Conservation (phyloP, 805 yeast genomes). For the Candida parachauliodes region DNA sequence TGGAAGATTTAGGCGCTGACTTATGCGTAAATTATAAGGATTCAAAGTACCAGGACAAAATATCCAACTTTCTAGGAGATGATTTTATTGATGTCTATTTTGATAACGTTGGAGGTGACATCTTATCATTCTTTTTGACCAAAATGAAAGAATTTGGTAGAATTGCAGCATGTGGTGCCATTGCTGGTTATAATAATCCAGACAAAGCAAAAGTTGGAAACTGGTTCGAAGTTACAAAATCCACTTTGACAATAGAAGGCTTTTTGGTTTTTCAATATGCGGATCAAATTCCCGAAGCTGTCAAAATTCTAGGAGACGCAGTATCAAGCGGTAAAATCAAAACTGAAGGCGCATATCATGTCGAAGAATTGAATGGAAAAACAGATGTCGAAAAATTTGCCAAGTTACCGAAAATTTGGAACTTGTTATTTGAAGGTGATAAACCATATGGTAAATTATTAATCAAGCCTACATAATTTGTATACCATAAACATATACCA, state of each 20-base stretch:
- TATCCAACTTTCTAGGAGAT: conserved; percentile 33
- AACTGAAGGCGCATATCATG: conserved; percentile 30
- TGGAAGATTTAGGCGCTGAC: conserved; percentile 52
- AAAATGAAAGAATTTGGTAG: conserved; percentile 41
- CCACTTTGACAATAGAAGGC: conserved; percentile 51
- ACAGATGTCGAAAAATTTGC: conserved; percentile 24
- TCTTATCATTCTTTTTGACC: conserved; percentile 43
- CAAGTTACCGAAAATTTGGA: conserved; percentile 48
- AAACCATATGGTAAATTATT: conserved; percentile 49
- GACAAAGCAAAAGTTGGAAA: conserved; percentile 31
- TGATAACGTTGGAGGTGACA: conserved; percentile 65
- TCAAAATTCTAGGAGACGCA: conserved; percentile 29
- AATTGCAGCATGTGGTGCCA: conserved; percentile 60
- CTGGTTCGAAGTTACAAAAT: conserved; percentile 44
- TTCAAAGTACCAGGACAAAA: conserved; percentile 20
- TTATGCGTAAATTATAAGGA: conserved; percentile 51
- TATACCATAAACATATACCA: too few species aligned
- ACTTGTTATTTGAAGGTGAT: conserved; percentile 38
- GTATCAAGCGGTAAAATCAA: conserved; percentile 41
- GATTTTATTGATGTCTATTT: conserved; percentile 51
- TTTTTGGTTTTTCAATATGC: conserved; percentile 47
- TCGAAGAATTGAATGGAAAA: conserved; percentile 34
- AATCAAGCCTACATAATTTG: conserved; percentile 24
- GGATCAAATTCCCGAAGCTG: conserved; percentile 35
- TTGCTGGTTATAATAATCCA: conserved; percentile 54